Evolutionary conservation across 1,284 basidiomycete species (phyloP).

Genomic region (Ceratobasidium theobromae): DNA sequence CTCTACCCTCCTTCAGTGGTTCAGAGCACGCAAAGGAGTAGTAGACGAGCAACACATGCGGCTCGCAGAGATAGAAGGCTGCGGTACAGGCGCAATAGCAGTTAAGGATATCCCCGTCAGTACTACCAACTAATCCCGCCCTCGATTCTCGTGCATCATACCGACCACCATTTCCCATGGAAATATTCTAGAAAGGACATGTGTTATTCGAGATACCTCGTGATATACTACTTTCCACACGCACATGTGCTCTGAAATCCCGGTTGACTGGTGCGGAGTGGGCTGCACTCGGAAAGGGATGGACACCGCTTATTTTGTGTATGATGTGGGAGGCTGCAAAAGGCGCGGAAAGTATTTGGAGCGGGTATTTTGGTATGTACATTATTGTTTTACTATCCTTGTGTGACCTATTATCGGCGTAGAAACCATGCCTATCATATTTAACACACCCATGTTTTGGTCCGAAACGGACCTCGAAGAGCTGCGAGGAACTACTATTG

Average conservation of each 20-base stretch:
- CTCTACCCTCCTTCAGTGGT: slow-evolving; percentile 2
- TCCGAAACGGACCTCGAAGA: slow-evolving; percentile 67
- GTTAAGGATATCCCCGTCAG: slow-evolving; percentile 12
- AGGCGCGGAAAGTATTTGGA: slow-evolving; percentile 63
- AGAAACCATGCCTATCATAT: slow-evolving; percentile 62
- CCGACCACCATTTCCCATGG: too few relatives aligned
- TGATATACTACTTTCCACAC: slow-evolving; percentile 72
- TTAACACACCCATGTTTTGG: slow-evolving; percentile 98
- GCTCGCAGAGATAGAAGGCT: slow-evolving; percentile 1
- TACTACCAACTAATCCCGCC: too few relatives aligned
- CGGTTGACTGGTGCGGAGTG: slow-evolving; percentile 63
- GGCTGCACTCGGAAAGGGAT: slow-evolving; percentile 70
- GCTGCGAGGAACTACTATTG: slow-evolving; percentile 80
- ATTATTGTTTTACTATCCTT: not conserved
- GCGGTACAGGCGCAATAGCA: slow-evolving; percentile 18
- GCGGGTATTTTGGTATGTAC: slow-evolving; percentile 63
- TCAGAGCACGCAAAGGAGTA: not conserved
- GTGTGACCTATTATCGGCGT: not conserved
- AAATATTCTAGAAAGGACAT: slow-evolving; percentile 72
- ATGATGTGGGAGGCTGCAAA: slow-evolving; percentile 91
- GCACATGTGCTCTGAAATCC: slow-evolving; percentile 66
- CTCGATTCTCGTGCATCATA: too few relatives aligned
- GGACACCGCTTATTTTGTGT: slow-evolving; percentile 85
- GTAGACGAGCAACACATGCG: slow-evolving; percentile 20
- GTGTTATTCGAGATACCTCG: slow-evolving; percentile 85